phyloP scores from a whole-genome alignment of 306 rosid genomes.

The Chamaecrista fasciculata region DNA sequence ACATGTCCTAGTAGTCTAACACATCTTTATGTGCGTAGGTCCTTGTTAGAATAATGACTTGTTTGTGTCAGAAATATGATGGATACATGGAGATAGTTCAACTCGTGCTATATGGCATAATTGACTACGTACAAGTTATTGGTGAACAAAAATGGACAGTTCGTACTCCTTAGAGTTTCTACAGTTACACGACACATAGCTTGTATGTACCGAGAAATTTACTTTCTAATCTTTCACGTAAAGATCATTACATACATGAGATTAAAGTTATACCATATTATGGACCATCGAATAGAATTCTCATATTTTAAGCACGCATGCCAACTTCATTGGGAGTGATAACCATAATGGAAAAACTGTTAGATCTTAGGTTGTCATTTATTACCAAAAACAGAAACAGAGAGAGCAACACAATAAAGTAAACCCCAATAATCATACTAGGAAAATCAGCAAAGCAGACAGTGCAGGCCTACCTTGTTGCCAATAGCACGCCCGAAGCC shows the following conservation, averaged over 20 bases:
- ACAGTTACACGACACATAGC: neutral
- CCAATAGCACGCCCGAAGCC: slow-evolving; percentile 99
- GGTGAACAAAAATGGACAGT: too few species aligned
- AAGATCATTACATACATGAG: neutral
- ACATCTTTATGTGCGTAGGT: too few species aligned
- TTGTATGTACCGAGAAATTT: neutral
- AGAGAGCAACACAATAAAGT: slow-evolving; percentile 14
- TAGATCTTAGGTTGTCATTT: slow-evolving; percentile 15
- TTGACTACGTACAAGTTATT: too few species aligned
- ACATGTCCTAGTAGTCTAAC: too few species aligned
- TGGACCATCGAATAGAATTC: neutral
- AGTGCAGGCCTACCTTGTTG: slow-evolving; percentile 63
- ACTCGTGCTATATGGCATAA: too few species aligned
- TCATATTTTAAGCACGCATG: slow-evolving; percentile 5
- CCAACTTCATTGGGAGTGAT: too few species aligned
- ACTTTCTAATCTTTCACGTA: neutral
- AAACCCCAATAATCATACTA: slow-evolving; percentile 10
- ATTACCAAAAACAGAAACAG: neutral
- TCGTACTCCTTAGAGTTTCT: neutral
- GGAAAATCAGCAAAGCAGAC: slow-evolving; percentile 24
- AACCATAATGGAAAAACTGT: slow-evolving; percentile 1
- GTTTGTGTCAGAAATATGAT: too few species aligned
- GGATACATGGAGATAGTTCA: too few species aligned
- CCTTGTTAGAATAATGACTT: too few species aligned
- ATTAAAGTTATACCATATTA: slow-evolving; percentile 6